Evolutionary conservation across 1,284 basidiomycete genomes (phyloP), one percentile per base, ranked within the genome.

Genomic region (Tilletia horrida): DNA sequence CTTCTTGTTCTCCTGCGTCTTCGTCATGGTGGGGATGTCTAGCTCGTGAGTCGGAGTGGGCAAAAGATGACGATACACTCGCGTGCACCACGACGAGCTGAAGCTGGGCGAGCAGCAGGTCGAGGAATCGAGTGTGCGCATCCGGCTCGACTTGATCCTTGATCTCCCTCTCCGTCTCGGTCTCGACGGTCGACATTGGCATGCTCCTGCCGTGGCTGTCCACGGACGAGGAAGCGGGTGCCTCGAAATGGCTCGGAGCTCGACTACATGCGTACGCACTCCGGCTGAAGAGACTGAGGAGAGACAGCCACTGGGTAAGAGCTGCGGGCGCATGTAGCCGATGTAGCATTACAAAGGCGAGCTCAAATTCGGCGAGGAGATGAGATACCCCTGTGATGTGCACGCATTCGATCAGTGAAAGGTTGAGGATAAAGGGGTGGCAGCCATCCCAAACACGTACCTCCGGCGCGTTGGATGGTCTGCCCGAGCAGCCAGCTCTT

Each of bases 201-300:
- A 40, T 11, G 4, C 6, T 40, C 35, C 35, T 4, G 4, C 35
- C 35, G 35, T 40, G 35, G 35, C 35, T 4, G 35, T 40, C 35
- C 4, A 40, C 35, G 35, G 35, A 40, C 35, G 35, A 40, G 11
- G 50, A 11, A 52, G 50, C 23, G 13, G 21, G 50, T 16, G 50
- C 50, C 0, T 23, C n/a, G 21, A 52, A 52, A 52, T 52, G 50
- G 1, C 23, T 27, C 6, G 50, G 50, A 6, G 50, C 50, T 6
- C 50, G 50, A 27, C 50, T 52, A 9, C 50, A 52, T 25, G 50
- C 50, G 23, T 52, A 27, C 27, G n/a, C 50, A 27, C 50, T 52
- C 14, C 21, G n/a, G 23, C n/a, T 23, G 23, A 52, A 52, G 21
- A 52, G 23, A 21, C 23, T 14, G 50, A 52, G 50, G n/a, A 52